These are phyloP conservation scores for Pythium grandisporangium DNA, from an alignment of 352 stramenopile genomes.

Conservation along the genomic window DNA sequence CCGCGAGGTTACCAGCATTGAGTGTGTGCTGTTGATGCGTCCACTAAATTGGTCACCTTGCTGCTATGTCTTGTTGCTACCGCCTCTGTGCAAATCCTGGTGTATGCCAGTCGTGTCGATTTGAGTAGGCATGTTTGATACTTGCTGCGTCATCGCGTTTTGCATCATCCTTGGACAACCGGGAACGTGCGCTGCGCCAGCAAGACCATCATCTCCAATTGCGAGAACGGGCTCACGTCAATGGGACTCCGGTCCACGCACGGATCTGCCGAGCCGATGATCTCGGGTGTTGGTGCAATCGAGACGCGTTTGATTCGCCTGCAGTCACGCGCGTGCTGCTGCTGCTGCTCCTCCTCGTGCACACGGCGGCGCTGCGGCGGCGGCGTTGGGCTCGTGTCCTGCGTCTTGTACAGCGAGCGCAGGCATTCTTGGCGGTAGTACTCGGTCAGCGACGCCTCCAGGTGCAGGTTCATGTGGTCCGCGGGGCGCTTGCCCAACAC, in stretches of 20 bases:
- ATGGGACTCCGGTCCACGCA: constrained; percentile 67
- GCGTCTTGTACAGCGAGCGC: constrained; percentile 53
- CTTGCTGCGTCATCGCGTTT: neutral
- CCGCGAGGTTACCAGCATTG: too few relatives aligned
- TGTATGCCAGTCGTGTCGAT: too few relatives aligned
- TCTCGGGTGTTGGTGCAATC: constrained; percentile 42
- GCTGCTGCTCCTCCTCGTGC: too few relatives aligned
- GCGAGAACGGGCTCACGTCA: constrained; percentile 63
- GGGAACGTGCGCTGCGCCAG: constrained; percentile 71
- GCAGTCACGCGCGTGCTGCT: too few relatives aligned
- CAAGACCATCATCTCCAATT: constrained; percentile 64
- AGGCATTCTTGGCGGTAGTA: constrained; percentile 80
- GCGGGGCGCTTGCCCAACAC: constrained; percentile 70
- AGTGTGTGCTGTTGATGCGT: neutral
- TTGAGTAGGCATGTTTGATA: too few relatives aligned
- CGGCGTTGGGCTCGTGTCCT: neutral
- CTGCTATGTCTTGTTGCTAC: neutral
- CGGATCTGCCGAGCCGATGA: constrained; percentile 66
- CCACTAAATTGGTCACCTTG: neutral
- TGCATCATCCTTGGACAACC: constrained; percentile 7
- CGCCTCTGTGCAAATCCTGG: too few relatives aligned
- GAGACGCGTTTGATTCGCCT: constrained; percentile 80
- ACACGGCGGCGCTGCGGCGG: constrained; percentile 5
- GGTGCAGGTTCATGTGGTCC: constrained; percentile 34
- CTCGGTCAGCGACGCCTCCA: constrained; percentile 66